Evolutionary conservation across 371 early-diverging fungal genomes (phyloP), one percentile per base, ranked within the genome.

Genomic region (Sporodiniella umbellata): DNA sequence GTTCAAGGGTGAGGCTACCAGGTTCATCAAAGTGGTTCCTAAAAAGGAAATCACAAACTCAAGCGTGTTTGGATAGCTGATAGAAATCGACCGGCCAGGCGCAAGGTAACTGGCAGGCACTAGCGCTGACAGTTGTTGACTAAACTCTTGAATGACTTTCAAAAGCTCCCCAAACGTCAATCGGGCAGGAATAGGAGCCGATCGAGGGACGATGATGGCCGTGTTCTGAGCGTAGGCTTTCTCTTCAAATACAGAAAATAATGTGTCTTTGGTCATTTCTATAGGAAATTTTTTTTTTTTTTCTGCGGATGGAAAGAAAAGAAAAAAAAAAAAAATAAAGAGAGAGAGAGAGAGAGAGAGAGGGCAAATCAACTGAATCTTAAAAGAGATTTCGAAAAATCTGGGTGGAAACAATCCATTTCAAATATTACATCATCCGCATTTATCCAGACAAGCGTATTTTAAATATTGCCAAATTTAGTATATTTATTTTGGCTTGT

Each of bases 1-100:
- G 53, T 92, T 92, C 39, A 94, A 73, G 15, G 93, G 94, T 17
- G 88, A 85, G 2, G 92, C 80, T 6, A 85, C 63, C 51, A 83
- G 72, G 40, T 87, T 80, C 68, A 79, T 57, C 5, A 80, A 65
- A 1, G 84, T 75, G 5, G 79, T 73, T 7, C 80, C 90, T 37
- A 93, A 69, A 47, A 94, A 92, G 24, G 82, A 67, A 21, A 85
- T 66, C 11, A 82, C 65, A 52, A 84, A 88, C 53, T 85, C 84
- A 4, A 91, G 58, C 0, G 85, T 77, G 60, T 91, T 91, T 18
- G 83, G 83, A 50, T 88, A 70, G 17, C 87, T 69, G 50, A 86
- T 79, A 25, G 89, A 75, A n/a, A 91, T 56, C 1, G 80, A 77
- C 30, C 81, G 74, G n/a, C 88, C 87, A 0, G 80, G 78, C 2